These are phyloP conservation scores for Aspergillus proliferans DNA, from an alignment of 2,329 filamentous ascomycete species.

Conservation along the genomic window DNA sequence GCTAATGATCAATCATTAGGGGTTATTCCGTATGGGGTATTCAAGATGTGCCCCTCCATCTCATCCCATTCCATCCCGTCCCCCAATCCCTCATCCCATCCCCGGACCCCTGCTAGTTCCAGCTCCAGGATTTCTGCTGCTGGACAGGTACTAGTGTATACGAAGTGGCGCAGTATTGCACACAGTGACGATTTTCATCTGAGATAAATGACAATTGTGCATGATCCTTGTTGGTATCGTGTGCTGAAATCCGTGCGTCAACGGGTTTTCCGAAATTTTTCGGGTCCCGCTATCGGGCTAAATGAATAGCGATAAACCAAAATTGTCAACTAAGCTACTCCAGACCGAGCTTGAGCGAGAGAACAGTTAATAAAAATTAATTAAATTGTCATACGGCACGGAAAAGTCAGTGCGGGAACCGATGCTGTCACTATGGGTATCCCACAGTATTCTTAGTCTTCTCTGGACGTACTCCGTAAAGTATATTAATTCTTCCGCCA, in stretches of 20 bases:
- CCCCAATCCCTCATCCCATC: too few relatives aligned
- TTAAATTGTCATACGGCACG: not conserved
- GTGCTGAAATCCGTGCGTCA: too few relatives aligned
- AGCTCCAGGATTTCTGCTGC: not conserved
- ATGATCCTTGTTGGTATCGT: not conserved
- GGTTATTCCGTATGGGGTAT: too few relatives aligned
- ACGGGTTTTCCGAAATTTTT: too few relatives aligned
- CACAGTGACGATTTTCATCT: not conserved
- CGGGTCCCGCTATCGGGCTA: too few relatives aligned
- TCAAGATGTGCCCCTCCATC: too few relatives aligned
- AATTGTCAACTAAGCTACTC: not conserved
- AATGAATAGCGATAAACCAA: not conserved
- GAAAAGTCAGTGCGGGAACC: not conserved
- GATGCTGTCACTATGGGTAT: not conserved
- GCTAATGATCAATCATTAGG: not conserved
- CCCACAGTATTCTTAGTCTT: not conserved
- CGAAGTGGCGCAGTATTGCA: too few relatives aligned
- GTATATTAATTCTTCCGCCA: not conserved
- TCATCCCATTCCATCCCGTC: not conserved
- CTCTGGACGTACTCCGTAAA: not conserved
- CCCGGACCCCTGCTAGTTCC: too few relatives aligned
- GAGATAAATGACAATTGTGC: not conserved
- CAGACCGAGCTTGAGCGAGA: not conserved
- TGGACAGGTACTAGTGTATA: not conserved
- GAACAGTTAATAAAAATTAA: not conserved